Conservation (phyloP, 495 filamentous ascomycete genomes). For the Penicillium paxilli region DNA sequence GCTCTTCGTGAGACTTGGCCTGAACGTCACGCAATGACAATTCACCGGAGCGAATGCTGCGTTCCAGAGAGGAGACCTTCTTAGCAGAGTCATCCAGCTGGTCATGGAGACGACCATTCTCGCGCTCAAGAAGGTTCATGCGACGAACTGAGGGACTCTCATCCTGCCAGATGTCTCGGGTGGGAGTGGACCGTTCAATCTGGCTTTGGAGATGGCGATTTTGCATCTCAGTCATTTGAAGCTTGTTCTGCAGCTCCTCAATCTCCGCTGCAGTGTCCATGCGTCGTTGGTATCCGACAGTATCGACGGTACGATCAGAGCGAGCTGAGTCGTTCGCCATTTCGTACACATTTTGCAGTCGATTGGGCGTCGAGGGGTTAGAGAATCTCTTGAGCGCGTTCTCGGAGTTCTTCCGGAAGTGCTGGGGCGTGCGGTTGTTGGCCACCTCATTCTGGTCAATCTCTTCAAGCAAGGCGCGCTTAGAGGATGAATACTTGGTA, state of each 20-base stretch:
- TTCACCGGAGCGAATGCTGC: constrained; percentile 83
- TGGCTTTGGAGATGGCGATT: constrained; percentile 93
- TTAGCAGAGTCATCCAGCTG: constrained; percentile 93
- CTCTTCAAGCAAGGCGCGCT: constrained; percentile 77
- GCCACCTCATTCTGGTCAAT: constrained; percentile 81
- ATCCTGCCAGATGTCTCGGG: constrained; percentile 64
- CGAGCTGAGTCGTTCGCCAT: constrained; percentile 73
- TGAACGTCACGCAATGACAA: constrained; percentile 89
- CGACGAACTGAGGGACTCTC: constrained; percentile 83
- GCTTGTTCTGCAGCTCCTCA: constrained; percentile 90
- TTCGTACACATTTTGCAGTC: constrained; percentile 64
- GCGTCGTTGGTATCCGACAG: constrained; percentile 80
- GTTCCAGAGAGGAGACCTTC: constrained; percentile 89
- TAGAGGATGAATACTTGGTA: constrained; percentile 67
- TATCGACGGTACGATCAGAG: constrained; percentile 89
- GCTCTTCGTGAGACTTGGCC: constrained; percentile 90
- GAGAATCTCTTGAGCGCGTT: constrained; percentile 63
- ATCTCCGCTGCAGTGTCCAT: constrained; percentile 91
- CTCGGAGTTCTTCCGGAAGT: constrained; percentile 73
- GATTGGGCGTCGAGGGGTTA: constrained; percentile 72
- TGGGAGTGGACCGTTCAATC: constrained; percentile 63
- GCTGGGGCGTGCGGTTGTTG: constrained; percentile 73
- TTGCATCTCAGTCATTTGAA: constrained; percentile 94
- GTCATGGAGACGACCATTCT: constrained; percentile 89
- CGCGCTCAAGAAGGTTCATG: constrained; percentile 88